Percentiles rank a stretch among this genome's conserved stretches.
Evolutionary conservation across 2,329 filamentous ascomycete species (phyloP).

Genomic region (Penicillium sp.): DNA sequence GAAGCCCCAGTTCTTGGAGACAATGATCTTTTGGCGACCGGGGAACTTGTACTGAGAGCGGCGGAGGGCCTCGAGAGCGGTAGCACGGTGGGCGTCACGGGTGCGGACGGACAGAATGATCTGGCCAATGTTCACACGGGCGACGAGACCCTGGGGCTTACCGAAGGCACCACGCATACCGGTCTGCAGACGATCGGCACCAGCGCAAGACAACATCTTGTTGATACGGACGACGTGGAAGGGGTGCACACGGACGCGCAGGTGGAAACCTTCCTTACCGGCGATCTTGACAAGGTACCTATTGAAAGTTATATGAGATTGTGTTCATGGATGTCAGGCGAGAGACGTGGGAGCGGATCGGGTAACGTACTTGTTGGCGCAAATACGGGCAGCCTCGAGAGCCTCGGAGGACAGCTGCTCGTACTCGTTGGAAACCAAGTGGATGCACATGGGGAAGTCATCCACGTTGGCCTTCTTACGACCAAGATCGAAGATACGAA

Average conservation of each 20-base stretch:
- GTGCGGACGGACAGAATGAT: constrained; percentile 97
- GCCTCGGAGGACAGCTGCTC: constrained; percentile 99
- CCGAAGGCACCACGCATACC: constrained; percentile 99
- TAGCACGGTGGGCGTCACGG: constrained; percentile 87
- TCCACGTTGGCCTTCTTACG: constrained; percentile 98
- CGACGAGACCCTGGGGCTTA: constrained; percentile 98
- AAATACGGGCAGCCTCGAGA: constrained; percentile 99
- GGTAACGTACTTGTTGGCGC: constrained; percentile 90
- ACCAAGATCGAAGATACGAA: constrained; percentile 98
- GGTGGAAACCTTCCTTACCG: constrained; percentile 71
- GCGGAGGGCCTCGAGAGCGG: constrained; percentile 97
- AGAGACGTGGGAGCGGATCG: neutral
- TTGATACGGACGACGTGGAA: constrained; percentile 99
- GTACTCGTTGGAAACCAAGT: constrained; percentile 99
- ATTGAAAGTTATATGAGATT: constrained; percentile 13
- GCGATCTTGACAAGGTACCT: constrained; percentile 68
- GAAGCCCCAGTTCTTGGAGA: constrained; percentile 99
- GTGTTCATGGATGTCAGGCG: neutral
- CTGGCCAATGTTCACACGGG: constrained; percentile 99
- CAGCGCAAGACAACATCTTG: constrained; percentile 99
- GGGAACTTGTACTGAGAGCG: constrained; percentile 99
- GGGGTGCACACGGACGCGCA: constrained; percentile 83
- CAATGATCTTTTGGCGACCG: constrained; percentile 99
- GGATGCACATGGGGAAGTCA: constrained; percentile 98
- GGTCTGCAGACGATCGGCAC: constrained; percentile 99